Evolutionary conservation across 345 rosid species (phyloP).

Genomic region (Draba incana): DNA sequence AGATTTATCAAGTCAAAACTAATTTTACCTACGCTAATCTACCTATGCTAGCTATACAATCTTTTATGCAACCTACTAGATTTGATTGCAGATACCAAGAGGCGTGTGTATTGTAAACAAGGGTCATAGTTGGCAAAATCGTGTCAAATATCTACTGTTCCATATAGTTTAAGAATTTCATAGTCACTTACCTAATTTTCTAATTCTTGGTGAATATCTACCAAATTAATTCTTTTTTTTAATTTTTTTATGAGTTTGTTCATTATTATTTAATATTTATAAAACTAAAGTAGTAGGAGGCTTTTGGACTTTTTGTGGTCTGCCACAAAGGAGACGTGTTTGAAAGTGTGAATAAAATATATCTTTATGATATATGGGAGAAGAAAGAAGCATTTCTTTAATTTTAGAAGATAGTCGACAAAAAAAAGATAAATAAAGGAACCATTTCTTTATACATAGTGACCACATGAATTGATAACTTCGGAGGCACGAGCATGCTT

Average conservation of each 20-base stretch:
- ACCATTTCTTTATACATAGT: slow-evolving; percentile 21
- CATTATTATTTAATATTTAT: not conserved
- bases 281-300: slow-evolving; percentile 19
- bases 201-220: too few species aligned
- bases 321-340: slow-evolving; percentile 44
- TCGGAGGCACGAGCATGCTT: slow-evolving; percentile 39
- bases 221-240: too few species aligned
- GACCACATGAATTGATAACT: slow-evolving; percentile 40
- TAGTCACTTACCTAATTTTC: too few species aligned
- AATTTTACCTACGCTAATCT: too few species aligned
- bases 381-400: slow-evolving; percentile 30
- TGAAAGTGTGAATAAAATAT: slow-evolving; percentile 37
- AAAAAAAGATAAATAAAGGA: slow-evolving; percentile 2
- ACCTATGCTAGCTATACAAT: too few species aligned
- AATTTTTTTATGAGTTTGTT: slow-evolving; percentile 2
- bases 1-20: too few species aligned
- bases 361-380: slow-evolving; percentile 8
- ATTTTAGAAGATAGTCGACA: not conserved
- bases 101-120: too few species aligned
- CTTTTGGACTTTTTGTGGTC: slow-evolving; percentile 40
- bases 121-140: too few species aligned
- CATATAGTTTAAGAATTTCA: too few species aligned
- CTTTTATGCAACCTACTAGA: too few species aligned
- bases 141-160: too few species aligned
- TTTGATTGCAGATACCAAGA: too few species aligned